Percentiles rank a stretch among this genome's conserved stretches.
Conservation (phyloP, 2,329 filamentous ascomycete species). For the Aspergillus hortae region DNA sequence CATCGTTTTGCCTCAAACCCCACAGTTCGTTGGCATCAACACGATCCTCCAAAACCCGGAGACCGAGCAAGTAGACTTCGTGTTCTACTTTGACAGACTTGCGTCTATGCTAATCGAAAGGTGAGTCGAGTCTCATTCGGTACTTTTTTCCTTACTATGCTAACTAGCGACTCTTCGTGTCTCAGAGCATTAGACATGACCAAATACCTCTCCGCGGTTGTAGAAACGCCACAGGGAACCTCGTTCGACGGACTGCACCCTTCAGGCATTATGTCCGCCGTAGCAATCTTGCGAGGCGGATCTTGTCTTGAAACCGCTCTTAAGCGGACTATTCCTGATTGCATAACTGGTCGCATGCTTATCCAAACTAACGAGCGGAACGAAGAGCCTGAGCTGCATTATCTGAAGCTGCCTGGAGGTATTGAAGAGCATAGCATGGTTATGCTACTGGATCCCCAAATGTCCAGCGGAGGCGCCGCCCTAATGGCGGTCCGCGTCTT, state of each 20-base stretch:
- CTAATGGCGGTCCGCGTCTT: constrained; percentile 97
- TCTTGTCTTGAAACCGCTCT: constrained; percentile 84
- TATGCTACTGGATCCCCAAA: constrained; percentile 85
- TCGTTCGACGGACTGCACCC: constrained; percentile 69
- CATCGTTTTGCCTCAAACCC: constrained; percentile 68
- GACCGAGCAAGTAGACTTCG: constrained; percentile 82
- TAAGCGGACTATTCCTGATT: constrained; percentile 87
- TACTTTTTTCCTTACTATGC: neutral
- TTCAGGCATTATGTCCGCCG: constrained; percentile 74
- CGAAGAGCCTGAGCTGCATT: constrained; percentile 90
- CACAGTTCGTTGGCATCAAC: constrained; percentile 82
- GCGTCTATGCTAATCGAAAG: constrained; percentile 78
- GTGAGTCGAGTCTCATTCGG: constrained; percentile 23
- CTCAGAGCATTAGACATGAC: constrained; percentile 71
- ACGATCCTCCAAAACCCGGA: constrained; percentile 81
- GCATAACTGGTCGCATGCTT: constrained; percentile 79
- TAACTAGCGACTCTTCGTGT: neutral
- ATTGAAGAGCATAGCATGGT: constrained; percentile 75
- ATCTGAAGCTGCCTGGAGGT: constrained; percentile 71
- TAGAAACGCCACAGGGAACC: constrained; percentile 68
- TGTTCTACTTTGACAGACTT: constrained; percentile 94
- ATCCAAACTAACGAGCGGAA: constrained; percentile 85
- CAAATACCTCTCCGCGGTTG: constrained; percentile 59
- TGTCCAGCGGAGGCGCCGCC: constrained; percentile 80
- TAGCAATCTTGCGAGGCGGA: constrained; percentile 84